Percentiles rank a stretch among this genome's conserved stretches.
phyloP scores from a whole-genome alignment of 2,329 filamentous ascomycete species.

The Fusarium subglutinans region DNA sequence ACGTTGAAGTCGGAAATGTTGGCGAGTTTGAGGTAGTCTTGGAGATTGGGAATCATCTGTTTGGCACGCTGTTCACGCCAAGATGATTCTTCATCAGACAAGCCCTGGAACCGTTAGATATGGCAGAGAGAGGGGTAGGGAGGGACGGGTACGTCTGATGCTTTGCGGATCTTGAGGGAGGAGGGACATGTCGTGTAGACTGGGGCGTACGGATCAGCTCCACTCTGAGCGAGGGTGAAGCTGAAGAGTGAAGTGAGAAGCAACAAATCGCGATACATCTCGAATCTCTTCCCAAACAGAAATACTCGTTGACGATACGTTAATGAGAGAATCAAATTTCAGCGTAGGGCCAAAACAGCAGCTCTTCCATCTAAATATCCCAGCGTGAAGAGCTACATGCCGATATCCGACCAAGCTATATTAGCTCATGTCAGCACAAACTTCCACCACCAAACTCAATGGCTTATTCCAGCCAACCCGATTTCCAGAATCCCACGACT shows the following conservation, averaged over 20 bases:
- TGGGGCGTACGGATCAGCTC: slow-evolving; percentile 22
- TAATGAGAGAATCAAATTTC: fast-evolving
- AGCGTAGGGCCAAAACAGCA: neutral
- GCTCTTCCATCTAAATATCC: neutral
- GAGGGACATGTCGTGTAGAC: slow-evolving; percentile 22
- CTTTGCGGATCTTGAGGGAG: slow-evolving; percentile 10
- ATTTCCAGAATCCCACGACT: neutral
- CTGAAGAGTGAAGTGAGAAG: neutral
- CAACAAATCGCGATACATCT: neutral
- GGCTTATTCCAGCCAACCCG: neutral
- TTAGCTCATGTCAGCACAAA: neutral
- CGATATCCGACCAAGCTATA: neutral
- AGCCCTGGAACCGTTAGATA: slow-evolving; percentile 10
- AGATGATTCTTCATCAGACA: slow-evolving; percentile 33
- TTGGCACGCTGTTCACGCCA: slow-evolving; percentile 36
- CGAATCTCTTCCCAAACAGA: fast-evolving
- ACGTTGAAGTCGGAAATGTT: slow-evolving; percentile 39
- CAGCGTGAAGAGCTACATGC: neutral
- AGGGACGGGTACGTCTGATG: neutral
- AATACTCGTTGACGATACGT: fast-evolving
- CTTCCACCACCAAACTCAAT: neutral
- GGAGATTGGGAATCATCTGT: slow-evolving; percentile 32
- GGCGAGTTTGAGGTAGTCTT: slow-evolving; percentile 33
- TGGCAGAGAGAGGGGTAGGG: fast-evolving
- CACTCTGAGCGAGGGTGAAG: neutral